Base-by-base conservation (phyloP, 352 stramenopile genomes). In the Phytopythium chamaehyphon region DNA sequence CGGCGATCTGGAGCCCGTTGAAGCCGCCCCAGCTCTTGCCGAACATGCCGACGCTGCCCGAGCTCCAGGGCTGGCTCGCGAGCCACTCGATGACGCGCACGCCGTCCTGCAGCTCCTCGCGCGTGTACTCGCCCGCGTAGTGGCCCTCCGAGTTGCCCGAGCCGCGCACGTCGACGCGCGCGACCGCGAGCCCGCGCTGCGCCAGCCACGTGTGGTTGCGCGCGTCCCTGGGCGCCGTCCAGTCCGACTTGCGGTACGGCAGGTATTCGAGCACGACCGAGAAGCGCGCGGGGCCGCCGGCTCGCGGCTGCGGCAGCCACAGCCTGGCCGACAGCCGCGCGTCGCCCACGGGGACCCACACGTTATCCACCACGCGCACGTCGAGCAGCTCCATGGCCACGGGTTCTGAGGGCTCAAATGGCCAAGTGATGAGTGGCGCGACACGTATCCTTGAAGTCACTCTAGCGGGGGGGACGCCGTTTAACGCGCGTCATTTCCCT, bases 21-120 rank as follows among this genome's bases (percentile, higher is more conserved):
- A 81, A 78, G 15, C 71, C 71, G 31, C 71, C 71, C 71, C 71
- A 81, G 40, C 71, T 81, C 47, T 81, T 81, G 46, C 71, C 71
- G 39, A 81, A 78, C 36, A 81, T 36, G 10, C 71, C 71, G 33
- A 75, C 54, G 26, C 55, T 58, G 44, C 71, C 71, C 0, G 64
- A 67, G 54, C 71, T 66, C 71, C 71, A 81, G n/a, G 57, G 46
- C 40, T 81, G 71, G 33, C 33, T 12, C 11, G 71, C 62, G 19
- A 81, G 62, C 71, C 71, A 81, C 39, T 59, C 60, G 56, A 81
- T 76, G 31, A 81, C 63, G 23, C 55, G 52, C 37, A 76, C 65
- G 54, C 71, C 68, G 56, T 81, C 71, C 40, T 55, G 55, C 28
- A 81, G 58, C 55, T 81, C 71, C 31, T 78, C 55, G 14, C 23